Conservation (phyloP, 176 grass and related monocot species). For the Tillandsia leiboldiana region DNA sequence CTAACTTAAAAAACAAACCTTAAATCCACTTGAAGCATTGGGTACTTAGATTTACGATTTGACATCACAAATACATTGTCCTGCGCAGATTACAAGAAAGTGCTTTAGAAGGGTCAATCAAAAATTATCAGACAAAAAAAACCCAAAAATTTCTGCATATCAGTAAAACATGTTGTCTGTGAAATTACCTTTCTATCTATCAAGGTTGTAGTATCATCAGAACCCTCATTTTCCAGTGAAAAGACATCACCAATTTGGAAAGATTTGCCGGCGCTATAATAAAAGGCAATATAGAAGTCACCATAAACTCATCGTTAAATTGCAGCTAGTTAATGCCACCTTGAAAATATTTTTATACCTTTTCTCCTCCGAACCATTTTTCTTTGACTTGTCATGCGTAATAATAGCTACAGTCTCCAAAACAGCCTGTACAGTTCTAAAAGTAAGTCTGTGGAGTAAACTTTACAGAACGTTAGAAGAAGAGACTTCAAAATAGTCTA, state of each 20-base stretch:
- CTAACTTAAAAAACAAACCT: conserved; percentile 28
- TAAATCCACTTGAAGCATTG: conserved; percentile 89
- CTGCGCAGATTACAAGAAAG: conserved; percentile 29
- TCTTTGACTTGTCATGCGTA: conserved; percentile 88
- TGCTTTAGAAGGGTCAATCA: neutral
- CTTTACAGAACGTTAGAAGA: neutral
- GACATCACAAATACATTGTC: conserved; percentile 99
- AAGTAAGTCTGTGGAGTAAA: conserved; percentile 1
- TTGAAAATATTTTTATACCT: conserved; percentile 49
- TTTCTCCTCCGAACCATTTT: conserved; percentile 63
- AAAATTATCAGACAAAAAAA: neutral
- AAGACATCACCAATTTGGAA: conserved; percentile 99
- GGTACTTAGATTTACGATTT: conserved; percentile 96
- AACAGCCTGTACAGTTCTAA: conserved; percentile 60
- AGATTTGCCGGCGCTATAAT: conserved; percentile 64
- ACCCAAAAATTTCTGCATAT: neutral
- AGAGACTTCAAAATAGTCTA: neutral
- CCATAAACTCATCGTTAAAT: conserved; percentile 8
- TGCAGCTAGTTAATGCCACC: conserved; percentile 2
- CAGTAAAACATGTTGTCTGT: neutral
- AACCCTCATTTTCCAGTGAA: conserved; percentile 64
- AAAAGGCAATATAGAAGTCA: conserved; percentile 4
- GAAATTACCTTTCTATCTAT: conserved; percentile 85
- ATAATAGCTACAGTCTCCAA: conserved; percentile 96
- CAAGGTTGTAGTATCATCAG: conserved; percentile 89